Conservation (phyloP, 331 rosid species). For the Ulmus americana region DNA sequence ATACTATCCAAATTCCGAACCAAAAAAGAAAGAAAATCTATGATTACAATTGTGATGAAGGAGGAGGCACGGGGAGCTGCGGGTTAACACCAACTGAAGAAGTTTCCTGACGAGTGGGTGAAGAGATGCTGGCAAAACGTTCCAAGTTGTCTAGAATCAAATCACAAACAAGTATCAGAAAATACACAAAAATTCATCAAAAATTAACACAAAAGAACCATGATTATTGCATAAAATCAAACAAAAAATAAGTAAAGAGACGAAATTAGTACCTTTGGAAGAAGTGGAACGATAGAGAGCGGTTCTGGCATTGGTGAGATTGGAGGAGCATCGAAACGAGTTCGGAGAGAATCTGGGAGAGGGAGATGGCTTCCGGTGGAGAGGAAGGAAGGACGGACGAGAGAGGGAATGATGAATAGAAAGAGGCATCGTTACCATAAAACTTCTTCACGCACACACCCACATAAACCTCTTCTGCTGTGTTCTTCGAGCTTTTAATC, state of each 20-base stretch:
- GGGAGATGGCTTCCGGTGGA: not conserved
- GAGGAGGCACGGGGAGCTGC: slow-evolving; percentile 51
- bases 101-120: slow-evolving; percentile 53
- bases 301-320: not conserved
- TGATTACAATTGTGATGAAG: slow-evolving; percentile 61
- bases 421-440: slow-evolving; percentile 20
- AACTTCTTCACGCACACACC: not conserved
- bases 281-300: not conserved
- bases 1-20: not conserved
- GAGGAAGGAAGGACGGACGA: not conserved
- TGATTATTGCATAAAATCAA: not conserved
- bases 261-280: not conserved
- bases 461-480: not conserved
- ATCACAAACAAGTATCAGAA: not conserved
- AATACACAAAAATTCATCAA: too few species aligned
- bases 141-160: slow-evolving; percentile 23
- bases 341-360: not conserved
- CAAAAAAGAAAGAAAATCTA: slow-evolving; percentile 2
- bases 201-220: not conserved
- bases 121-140: slow-evolving; percentile 71
- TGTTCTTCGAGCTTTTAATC: too few species aligned
- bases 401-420: slow-evolving; percentile 18
- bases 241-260: not conserved
- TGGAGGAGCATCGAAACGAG: slow-evolving; percentile 20
- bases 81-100: slow-evolving; percentile 79